A percentile compares a stretch with the other conserved stretches of the same genome.
Conservation (phyloP, 176 grass and related monocot species). For the Eleusine indica region DNA sequence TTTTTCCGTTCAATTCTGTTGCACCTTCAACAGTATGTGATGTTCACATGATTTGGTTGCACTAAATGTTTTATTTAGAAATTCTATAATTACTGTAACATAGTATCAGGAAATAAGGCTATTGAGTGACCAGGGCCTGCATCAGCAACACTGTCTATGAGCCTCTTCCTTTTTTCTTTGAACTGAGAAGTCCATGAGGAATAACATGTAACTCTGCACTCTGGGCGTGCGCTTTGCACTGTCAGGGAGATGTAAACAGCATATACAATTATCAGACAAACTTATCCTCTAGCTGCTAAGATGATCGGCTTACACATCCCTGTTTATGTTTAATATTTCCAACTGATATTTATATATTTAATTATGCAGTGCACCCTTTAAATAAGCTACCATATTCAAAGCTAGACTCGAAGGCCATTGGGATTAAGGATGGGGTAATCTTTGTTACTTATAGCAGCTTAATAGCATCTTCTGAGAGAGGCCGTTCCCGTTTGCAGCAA, state of each 20-base stretch:
- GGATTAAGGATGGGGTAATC: slow-evolving; percentile 92
- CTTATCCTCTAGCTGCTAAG: slow-evolving; percentile 24
- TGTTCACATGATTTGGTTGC: neutral
- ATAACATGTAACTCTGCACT: neutral
- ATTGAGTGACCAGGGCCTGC: slow-evolving; percentile 11
- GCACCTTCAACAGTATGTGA: slow-evolving; percentile 22
- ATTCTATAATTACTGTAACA: neutral
- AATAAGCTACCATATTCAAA: slow-evolving; percentile 99
- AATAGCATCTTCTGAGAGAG: slow-evolving; percentile 96
- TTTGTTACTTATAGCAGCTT: slow-evolving; percentile 99
- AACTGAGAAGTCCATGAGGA: slow-evolving; percentile 23
- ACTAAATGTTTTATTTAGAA: slow-evolving; percentile 23
- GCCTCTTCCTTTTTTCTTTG: neutral
- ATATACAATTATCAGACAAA: slow-evolving; percentile 5
- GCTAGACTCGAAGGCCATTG: slow-evolving; percentile 96
- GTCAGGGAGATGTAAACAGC: slow-evolving; percentile 11
- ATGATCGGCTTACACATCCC: slow-evolving; percentile 25
- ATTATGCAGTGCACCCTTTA: slow-evolving; percentile 94
- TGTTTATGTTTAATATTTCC: slow-evolving; percentile 24
- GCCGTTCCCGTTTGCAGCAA: slow-evolving; percentile 94
- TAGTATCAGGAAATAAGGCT: slow-evolving; percentile 1
- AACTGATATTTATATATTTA: slow-evolving; percentile 44
- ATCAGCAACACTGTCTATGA: neutral
- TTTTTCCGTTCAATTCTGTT: slow-evolving; percentile 16
- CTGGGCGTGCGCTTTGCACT: neutral